A percentile compares a stretch with the other conserved stretches of the same genome.
Evolutionary conservation across 352 stramenopile genomes (phyloP).

Genomic region (Phytophthora citricola): DNA sequence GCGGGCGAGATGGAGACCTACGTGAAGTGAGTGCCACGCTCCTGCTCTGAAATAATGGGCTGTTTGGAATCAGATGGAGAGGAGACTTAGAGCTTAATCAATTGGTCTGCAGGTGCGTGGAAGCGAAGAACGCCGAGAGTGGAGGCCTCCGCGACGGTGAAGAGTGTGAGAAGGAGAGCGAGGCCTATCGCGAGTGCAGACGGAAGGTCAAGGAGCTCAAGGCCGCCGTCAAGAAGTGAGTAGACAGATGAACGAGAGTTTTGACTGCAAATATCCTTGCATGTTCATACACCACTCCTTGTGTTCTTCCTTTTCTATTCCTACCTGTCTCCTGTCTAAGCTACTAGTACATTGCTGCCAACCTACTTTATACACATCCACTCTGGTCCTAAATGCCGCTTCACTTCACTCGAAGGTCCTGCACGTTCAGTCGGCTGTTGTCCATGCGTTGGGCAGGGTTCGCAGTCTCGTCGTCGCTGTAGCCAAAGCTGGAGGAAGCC

Average conservation of each 20-base stretch:
- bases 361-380: conserved; percentile 15
- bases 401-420: conserved; percentile 36
- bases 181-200: conserved; percentile 71
- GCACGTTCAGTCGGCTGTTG: conserved; percentile 26
- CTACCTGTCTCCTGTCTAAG: conserved; percentile 12
- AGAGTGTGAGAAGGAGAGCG: conserved; percentile 70
- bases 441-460: conserved; percentile 22
- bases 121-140: conserved; percentile 60
- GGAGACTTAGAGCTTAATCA: conserved; percentile 16
- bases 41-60: not conserved
- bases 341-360: conserved; percentile 21
- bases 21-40: conserved; percentile 66
- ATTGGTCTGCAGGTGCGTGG: conserved; percentile 55
- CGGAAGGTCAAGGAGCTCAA: conserved; percentile 51
- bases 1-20: conserved; percentile 67
- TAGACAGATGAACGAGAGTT: conserved; percentile 1
- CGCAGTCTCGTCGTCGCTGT: conserved; percentile 39
- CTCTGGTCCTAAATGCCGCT: not conserved
- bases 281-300: conserved; percentile 16
- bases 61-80: conserved; percentile 9
- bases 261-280: conserved; percentile 9
- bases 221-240: conserved; percentile 32
- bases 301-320: conserved; percentile 16
- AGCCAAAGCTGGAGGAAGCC: conserved; percentile 44
- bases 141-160: conserved; percentile 74